Percentiles rank a stretch among this genome's conserved stretches.
These are phyloP conservation scores for Calocybe indica DNA, from an alignment of 768 basidiomycete species.

Conservation along the genomic window DNA sequence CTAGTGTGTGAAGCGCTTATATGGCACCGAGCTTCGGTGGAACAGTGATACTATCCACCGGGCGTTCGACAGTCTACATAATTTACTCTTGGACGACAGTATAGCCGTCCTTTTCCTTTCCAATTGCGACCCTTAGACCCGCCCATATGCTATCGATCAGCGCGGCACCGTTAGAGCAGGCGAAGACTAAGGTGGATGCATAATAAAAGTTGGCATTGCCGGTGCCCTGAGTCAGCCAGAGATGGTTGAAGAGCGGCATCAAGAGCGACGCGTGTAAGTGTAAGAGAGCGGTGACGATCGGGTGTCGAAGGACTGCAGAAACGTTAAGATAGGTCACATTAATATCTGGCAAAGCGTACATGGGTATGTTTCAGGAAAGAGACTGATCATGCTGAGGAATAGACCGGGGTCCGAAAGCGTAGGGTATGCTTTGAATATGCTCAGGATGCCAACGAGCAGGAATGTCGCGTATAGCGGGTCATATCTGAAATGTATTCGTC, in stretches of 20 bases:
- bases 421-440: constrained; percentile 88
- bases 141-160: constrained; percentile 80
- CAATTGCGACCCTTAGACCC: constrained; percentile 71
- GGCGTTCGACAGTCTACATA: background rate
- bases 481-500: constrained; percentile 39
- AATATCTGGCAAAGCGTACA: constrained; percentile 43
- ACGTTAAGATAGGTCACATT: background rate
- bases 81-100: constrained; percentile 55
- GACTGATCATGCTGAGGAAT: constrained; percentile 71
- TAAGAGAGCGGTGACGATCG: constrained; percentile 76
- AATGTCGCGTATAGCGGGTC: constrained; percentile 81
- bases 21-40: background rate
- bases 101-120: constrained; percentile 44
- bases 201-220: constrained; percentile 99
- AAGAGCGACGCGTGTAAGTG: constrained; percentile 82
- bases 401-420: constrained; percentile 85
- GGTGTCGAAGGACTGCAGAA: constrained; percentile 70
- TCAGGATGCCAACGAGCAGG: constrained; percentile 69
- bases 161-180: constrained; percentile 80
- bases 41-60: background rate
- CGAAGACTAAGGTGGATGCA: constrained; percentile 91
- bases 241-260: constrained; percentile 83
- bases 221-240: constrained; percentile 89
- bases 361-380: constrained; percentile 82
- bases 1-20: background rate